Base-by-base conservation (phyloP, 75 land plant species). In the Picea sitchensis region DNA sequence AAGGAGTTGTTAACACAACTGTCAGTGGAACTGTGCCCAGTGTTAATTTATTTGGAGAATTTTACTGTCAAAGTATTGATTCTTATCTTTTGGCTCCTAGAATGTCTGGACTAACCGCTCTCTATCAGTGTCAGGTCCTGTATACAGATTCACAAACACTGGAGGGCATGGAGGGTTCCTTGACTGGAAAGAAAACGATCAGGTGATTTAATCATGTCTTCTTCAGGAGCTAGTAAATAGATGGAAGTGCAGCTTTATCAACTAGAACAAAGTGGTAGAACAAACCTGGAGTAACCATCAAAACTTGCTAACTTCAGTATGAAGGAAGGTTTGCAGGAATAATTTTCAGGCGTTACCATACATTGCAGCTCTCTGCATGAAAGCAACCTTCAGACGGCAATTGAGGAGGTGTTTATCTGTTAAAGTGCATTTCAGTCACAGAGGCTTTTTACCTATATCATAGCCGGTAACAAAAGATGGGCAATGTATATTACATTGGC, bases 151-250 rank as follows among this genome's bases (percentile, higher is more conserved):
- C 68, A 81, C 79, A 38, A 84, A 86, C 84, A 32, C 87, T 36
- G 83, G 88, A 81, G 92, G 92, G 61, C 90, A 88, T 74, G 92
- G 92, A 54, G 83, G 90, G 62, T 88, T 81, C 75, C 90, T 91
- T 80, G 83, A 84, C 61, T 91, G 92, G 92, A 86, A 86, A 71
- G 74, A 71, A 44, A 2, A 9, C 11, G n/a, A 38, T 8, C 51
- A 71, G 11, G 73, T 36, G 38, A 20, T 20, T 41, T 2, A 69
- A 69, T 38, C 47, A 44, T 69, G n/a, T 69, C 7, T 20, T 17
- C 21, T 69, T 38, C 2, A 9, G 12, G 4, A 32, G 12, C 13
- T 65, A 65, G 11, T 18, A 0, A 17, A 36, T 38, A 34, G 47
- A 69, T 15, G 1, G 13, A 17, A 9, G 56, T 51, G 56, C 56